Base-by-base conservation (phyloP, 1,139 yeast species). In the Ogataea hybrid region DNA sequence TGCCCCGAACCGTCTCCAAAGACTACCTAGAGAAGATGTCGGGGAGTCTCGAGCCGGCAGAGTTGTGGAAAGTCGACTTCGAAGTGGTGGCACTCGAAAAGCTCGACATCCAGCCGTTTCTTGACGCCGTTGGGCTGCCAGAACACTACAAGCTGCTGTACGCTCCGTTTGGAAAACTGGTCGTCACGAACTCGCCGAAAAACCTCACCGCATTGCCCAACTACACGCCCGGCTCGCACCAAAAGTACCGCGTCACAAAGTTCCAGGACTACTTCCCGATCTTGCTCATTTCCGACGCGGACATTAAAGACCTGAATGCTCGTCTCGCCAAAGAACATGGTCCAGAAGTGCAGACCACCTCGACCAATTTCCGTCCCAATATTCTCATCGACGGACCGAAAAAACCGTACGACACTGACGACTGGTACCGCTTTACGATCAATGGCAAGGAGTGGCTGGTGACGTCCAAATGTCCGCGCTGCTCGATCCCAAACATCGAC, bases 181-280 rank as follows among this genome's bases (percentile, higher is more conserved):
- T 52, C 15, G 45, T 42, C 22, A 48, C 53, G 1, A 53, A 53
- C 31, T 43, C 51, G 5, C 57, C 57, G 5, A 9, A 18, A 10
- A 21, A 38, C 12, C 34, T 47, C 8, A 28, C 39, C 16, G 28
- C 34, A 6, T 32, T 37, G 5, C 17, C 38, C 20, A 37, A 32
- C 11, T 44, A 34, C 25, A 12, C 37, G 11, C 32, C 39, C 5
- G 39, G 41, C 14, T 36, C 48, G 8, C 23, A 39, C 25, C 32
- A 31, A 8, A 12, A 33, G 8, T 41, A 28, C 28, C 43, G 54
- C 29, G 37, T 44, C 8, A 50, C 56, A 11, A 48, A 46, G 31
- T 52, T 52, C 38, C 56, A 52, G 33, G 56, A 52, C 18, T 51
- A 52, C 27, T 52, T 42, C 38, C 56, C 56, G 5, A 37, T 48